Percentiles rank a stretch among this genome's conserved stretches.
These are phyloP conservation scores for Phyllosticta citribraziliensis DNA, from an alignment of 2,329 filamentous ascomycete genomes.

Conservation along the genomic window DNA sequence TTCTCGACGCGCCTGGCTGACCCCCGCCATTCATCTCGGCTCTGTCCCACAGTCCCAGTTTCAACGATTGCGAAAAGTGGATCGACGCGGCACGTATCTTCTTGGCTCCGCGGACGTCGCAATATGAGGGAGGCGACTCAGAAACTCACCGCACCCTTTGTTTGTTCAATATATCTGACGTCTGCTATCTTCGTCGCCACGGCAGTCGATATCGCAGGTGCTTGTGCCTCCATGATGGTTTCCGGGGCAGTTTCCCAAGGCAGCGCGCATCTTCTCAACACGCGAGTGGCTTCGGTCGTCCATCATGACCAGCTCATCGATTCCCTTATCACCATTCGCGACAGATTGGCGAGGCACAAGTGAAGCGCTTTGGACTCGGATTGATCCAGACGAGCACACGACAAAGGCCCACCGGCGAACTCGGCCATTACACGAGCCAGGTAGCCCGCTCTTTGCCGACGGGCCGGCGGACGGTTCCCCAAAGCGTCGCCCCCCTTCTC, in stretches of 20 bases:
- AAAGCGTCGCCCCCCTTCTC: neutral
- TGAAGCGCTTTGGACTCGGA: neutral
- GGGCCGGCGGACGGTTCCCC: neutral
- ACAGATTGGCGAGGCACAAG: neutral
- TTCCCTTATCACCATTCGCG: neutral
- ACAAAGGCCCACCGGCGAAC: neutral
- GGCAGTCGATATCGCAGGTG: no score
- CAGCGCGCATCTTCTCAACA: no score
- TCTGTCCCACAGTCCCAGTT: neutral
- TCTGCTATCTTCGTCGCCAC: neutral
- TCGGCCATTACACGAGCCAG: neutral
- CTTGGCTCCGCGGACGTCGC: neutral
- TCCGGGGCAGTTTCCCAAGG: no score
- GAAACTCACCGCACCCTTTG: neutral
- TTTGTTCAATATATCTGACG: neutral
- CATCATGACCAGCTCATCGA: neutral
- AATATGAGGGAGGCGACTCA: no score
- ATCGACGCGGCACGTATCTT: neutral
- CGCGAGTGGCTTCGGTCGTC: neutral
- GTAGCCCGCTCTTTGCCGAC: neutral
- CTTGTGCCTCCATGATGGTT: neutral
- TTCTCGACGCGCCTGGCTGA: neutral
- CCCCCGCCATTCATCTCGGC: neutral
- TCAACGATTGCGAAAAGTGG: neutral
- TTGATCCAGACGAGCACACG: neutral